A percentile compares a stretch with the other conserved stretches of the same genome.
Evolutionary conservation across 176 grass and related monocot species (phyloP).

Genomic region (Dendrocalamus sinicus): DNA sequence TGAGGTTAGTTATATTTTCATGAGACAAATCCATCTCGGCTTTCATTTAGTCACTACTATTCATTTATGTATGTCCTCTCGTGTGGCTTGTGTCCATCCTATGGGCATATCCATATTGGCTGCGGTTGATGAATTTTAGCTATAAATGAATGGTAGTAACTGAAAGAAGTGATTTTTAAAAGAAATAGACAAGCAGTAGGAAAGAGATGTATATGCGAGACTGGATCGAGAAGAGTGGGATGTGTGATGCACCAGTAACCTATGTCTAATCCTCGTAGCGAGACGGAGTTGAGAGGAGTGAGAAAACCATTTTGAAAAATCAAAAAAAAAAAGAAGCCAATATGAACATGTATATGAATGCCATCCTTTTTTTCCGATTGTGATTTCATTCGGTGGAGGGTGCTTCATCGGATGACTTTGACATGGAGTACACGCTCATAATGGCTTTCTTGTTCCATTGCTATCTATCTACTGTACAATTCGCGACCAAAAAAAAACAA

Average conservation of each 20-base stretch:
- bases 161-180: too few relatives aligned
- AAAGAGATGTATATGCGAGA: too few relatives aligned
- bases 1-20: not conserved
- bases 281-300: accelerated
- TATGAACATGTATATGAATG: too few relatives aligned
- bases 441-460: not conserved
- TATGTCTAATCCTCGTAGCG: too few relatives aligned
- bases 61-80: not conserved
- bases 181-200: too few relatives aligned
- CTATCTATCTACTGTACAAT: too few relatives aligned
- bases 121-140: too few relatives aligned
- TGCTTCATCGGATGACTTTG: not conserved
- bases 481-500: not conserved
- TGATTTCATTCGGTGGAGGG: not conserved
- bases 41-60: not conserved
- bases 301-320: too few relatives aligned
- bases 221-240: too few relatives aligned
- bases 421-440: not conserved
- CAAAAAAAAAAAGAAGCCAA: too few relatives aligned
- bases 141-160: too few relatives aligned
- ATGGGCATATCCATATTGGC: too few relatives aligned
- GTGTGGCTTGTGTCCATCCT: not conserved
- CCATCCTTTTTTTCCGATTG: not conserved
- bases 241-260: accelerated
- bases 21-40: not conserved